Evolutionary conservation across 441 rosid genomes (phyloP).

Genomic region (Pelargonium fulgidum): DNA sequence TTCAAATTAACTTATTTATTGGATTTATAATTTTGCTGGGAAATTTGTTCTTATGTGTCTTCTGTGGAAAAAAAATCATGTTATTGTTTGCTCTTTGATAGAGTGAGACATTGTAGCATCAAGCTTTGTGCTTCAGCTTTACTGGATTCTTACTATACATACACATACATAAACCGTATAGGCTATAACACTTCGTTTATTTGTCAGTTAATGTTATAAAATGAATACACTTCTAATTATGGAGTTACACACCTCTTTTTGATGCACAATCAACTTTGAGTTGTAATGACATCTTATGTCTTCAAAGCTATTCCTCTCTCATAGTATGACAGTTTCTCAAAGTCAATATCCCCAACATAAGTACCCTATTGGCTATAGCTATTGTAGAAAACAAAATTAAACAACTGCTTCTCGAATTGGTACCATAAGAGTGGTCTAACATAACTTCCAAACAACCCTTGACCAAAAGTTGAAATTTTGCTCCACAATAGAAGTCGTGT

Average conservation of each 20-base stretch:
- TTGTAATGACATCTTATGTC: background rate
- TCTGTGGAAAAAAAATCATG: background rate
- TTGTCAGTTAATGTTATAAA: background rate
- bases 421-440: too few species aligned
- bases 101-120: background rate
- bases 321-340: background rate
- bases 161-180: too few species aligned
- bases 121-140: background rate
- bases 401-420: too few species aligned
- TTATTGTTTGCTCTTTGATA: background rate
- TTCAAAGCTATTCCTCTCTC: background rate
- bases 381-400: background rate
- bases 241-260: background rate
- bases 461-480: too few species aligned
- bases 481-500: too few species aligned
- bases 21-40: background rate
- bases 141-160: background rate
- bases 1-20: background rate
- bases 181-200: too few species aligned
- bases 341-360: background rate
- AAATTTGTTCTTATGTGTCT: too few species aligned
- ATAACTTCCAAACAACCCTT: too few species aligned
- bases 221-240: background rate
- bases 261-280: background rate
- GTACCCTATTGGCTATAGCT: constrained; percentile 1